Conservation (phyloP, 208 protist genomes). For the Trypanosoma vivax region DNA sequence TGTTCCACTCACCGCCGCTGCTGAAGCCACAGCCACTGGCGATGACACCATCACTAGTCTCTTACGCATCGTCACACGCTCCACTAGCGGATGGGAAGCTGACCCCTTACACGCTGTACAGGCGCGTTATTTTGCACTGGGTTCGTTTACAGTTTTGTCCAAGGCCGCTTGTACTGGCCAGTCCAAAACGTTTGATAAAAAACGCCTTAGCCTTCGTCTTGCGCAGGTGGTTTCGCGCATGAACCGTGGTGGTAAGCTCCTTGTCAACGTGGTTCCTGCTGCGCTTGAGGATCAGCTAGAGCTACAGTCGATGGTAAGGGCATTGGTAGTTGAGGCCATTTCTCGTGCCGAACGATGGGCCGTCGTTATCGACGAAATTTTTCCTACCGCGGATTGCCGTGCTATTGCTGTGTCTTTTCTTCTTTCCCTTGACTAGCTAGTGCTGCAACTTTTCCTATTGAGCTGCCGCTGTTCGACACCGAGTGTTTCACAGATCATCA, state of each 20-base stretch:
- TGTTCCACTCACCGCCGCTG: constrained; percentile 41
- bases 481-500: too few relatives aligned
- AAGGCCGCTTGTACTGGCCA: not conserved
- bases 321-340: constrained; percentile 48
- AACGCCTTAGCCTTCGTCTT: not conserved
- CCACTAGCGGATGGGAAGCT: constrained; percentile 15
- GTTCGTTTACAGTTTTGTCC: constrained; percentile 51
- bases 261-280: constrained; percentile 61
- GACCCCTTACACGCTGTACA: constrained; percentile 40
- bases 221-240: constrained; percentile 8
- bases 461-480: too few relatives aligned
- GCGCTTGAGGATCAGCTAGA: constrained; percentile 44
- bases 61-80: constrained; percentile 30
- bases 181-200: not conserved
- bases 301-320: constrained; percentile 48
- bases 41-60: constrained; percentile 31
- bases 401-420: constrained; percentile 57
- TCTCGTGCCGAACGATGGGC: constrained; percentile 54
- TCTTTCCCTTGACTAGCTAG: constrained; percentile 35
- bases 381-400: constrained; percentile 51
- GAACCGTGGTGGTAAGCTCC: constrained; percentile 53
- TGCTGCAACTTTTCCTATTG: not conserved
- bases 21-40: constrained; percentile 19
- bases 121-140: constrained; percentile 42
- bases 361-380: constrained; percentile 60